Evolutionary conservation across 2,329 filamentous ascomycete genomes (phyloP), one percentile per base, ranked within the genome.

Genomic region (Geoglossum cookeanum): DNA sequence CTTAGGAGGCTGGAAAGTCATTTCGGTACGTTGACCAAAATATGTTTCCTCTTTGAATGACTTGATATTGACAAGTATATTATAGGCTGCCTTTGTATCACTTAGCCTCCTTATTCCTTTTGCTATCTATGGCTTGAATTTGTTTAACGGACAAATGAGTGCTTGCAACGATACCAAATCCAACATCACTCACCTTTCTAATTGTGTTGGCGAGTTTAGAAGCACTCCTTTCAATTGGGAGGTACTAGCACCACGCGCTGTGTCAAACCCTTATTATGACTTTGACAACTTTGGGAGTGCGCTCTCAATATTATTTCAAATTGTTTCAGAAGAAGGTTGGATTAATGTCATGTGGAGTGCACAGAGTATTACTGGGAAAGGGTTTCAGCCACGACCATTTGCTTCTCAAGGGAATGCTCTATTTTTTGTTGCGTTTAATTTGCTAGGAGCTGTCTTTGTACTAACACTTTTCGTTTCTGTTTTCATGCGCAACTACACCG

Each of bases 401-500:
- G 75, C 79, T 1, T 79, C 85, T 1, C 81, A 90, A 65, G 89
- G 85, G 45, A 97, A 98, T 62, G 90, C 87, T 0, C 69, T 97
- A 39, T 98, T 96, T 74, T 96, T 98, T 67, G 81, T 98, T 58
- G 77, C 91, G 3, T 98, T 97, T 80, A 98, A 98, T 70, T 79
- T 98, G 67, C 77, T 98, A 64, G 89, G 89, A 35, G 92, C 92
- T 0, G 91, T 98, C 61, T 98, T 98, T 71, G 85, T 98, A 60
- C 77, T 98, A 66, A 98, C 92, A 0, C 74, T 98, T 66, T 98
- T 98, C 69, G 94, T 98, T 53, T 97, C 92, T 58, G 92, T 98
- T 60, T 98, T 98, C 69, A 98, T 98, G 92, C 87, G 92, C 60
- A 98, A 96, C 68, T 98, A 98, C 70, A 98, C 92, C 0, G 92